phyloP scores from a whole-genome alignment of 2,329 filamentous ascomycete species.

The Pestalotiopsis sp. region DNA sequence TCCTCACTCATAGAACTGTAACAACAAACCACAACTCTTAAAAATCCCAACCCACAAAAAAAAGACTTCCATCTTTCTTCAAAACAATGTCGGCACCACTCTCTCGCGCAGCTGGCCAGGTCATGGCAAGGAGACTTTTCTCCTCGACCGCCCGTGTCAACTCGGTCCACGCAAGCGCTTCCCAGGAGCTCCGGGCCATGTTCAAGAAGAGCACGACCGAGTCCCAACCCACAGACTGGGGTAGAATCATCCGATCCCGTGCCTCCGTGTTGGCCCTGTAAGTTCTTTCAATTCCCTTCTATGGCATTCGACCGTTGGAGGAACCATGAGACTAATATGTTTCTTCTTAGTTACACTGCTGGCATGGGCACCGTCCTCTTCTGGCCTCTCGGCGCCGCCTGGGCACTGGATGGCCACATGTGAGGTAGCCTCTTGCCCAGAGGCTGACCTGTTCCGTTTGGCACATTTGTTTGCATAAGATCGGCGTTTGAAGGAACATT shows the following conservation, averaged over 20 bases:
- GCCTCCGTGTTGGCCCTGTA: not conserved
- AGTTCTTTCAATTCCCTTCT: not conserved
- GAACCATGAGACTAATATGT: not conserved
- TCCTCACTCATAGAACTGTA: not conserved
- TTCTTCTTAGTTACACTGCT: not conserved
- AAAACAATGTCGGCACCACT: conserved; percentile 9
- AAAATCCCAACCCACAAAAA: not conserved
- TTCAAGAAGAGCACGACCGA: conserved; percentile 5
- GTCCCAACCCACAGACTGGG: conserved; percentile 11
- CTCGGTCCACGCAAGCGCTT: not conserved
- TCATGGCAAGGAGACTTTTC: conserved; percentile 8
- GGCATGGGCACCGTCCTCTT: conserved; percentile 7
- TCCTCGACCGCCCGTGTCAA: conserved; percentile 1
- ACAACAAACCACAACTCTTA: not conserved
- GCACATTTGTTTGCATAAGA: not conserved
- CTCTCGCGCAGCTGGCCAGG: conserved; percentile 6
- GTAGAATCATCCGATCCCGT: conserved; percentile 7
- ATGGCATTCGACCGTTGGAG: not conserved
- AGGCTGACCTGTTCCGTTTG: not conserved
- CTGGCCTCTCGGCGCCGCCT: conserved; percentile 1
- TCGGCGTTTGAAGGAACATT: not conserved
- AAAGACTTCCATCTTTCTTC: not conserved
- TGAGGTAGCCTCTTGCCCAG: not conserved
- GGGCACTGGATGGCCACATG: conserved; percentile 8
- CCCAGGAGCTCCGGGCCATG: not conserved